Evolutionary conservation across 1,284 basidiomycete species (phyloP), one percentile per base, ranked within the genome.

Genomic region (Pyrrhoderma noxium): DNA sequence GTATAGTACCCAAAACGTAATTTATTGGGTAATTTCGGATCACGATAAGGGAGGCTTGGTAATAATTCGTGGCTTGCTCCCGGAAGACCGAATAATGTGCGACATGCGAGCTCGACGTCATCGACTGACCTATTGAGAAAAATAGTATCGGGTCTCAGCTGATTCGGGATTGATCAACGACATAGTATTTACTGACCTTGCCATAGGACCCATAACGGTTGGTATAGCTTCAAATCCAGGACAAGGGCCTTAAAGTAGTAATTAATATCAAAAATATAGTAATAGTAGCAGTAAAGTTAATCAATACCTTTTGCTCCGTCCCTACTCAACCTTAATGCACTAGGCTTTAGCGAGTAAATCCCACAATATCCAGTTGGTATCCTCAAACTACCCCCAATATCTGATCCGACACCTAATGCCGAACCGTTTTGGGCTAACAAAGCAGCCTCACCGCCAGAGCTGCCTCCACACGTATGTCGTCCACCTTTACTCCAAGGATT

Each of bases 331-430:
- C 87, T 68, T 1, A 74, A 71, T 50, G 64, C 44, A 8, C 73
- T 77, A 2, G 92, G 87, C 64, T 93, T 95, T 41, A 95, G 60
- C 4, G 84, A 79, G 60, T 85, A 94, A 27, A 89, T 73, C 0
- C 93, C 93, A 56, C 84, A 89, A 61, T 85, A 92, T 2, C 77
- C 74, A 0, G 89, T 72, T 0, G 93, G 93, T 51, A 94, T 93
- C 13, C 93, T 72, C 54, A 82, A 62, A 62, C 80, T 85, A 22
- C 90, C 91, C 42, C 78, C 80, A 58, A 90, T 77, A 62, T 93
- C 91, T 8, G 75, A 79, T 1, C 92, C 93, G 54, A 91, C 72
- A 0, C 93, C 93, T 1, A 92, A 62, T 0, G 80, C 80, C 2
- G 82, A 76, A 3, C 87, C 90, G 56, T 89, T 86, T 68, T 80